phyloP scores from a whole-genome alignment of 2,329 filamentous ascomycete species.

The Claviceps sp. region DNA sequence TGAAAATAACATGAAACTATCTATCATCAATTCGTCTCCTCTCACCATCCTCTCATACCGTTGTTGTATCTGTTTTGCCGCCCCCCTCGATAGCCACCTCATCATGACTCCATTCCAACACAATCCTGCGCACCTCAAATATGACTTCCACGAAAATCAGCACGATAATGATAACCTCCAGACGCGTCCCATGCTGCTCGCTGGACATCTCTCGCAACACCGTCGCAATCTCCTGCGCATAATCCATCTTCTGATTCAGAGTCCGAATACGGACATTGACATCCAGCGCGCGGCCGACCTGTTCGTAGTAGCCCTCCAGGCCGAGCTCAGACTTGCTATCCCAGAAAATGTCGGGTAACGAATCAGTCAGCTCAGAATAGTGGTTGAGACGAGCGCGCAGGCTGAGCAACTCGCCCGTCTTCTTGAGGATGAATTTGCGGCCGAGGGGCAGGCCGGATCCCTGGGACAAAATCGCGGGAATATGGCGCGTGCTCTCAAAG shows the following conservation, averaged over 20 bases:
- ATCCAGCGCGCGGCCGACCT: slow-evolving; percentile 79
- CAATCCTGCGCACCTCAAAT: slow-evolving; percentile 68
- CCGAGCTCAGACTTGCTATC: slow-evolving; percentile 79
- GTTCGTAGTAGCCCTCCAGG: slow-evolving; percentile 88
- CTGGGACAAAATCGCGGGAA: slow-evolving; percentile 63
- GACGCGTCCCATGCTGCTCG: slow-evolving; percentile 73
- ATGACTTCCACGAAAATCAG: slow-evolving; percentile 86
- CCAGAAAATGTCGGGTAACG: slow-evolving; percentile 93
- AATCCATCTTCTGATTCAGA: slow-evolving; percentile 95
- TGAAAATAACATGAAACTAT: no score
- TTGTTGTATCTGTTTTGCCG: no score
- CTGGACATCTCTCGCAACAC: slow-evolving; percentile 79
- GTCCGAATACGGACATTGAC: slow-evolving; percentile 83
- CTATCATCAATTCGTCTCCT: no score
- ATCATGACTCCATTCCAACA: slow-evolving; percentile 43
- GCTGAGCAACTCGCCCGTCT: slow-evolving; percentile 83
- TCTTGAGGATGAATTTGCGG: slow-evolving; percentile 72
- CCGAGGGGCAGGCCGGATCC: slow-evolving; percentile 33
- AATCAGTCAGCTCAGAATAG: slow-evolving; percentile 92
- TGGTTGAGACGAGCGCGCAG: slow-evolving; percentile 89
- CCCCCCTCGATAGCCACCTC: slow-evolving; percentile 8
- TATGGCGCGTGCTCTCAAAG: slow-evolving; percentile 72
- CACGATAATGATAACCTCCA: slow-evolving; percentile 93
- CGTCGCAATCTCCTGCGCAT: slow-evolving; percentile 86
- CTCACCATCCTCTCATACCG: no score